These are phyloP conservation scores for Phanerochaete sordida DNA, from an alignment of 768 basidiomycete species.

Conservation along the genomic window DNA sequence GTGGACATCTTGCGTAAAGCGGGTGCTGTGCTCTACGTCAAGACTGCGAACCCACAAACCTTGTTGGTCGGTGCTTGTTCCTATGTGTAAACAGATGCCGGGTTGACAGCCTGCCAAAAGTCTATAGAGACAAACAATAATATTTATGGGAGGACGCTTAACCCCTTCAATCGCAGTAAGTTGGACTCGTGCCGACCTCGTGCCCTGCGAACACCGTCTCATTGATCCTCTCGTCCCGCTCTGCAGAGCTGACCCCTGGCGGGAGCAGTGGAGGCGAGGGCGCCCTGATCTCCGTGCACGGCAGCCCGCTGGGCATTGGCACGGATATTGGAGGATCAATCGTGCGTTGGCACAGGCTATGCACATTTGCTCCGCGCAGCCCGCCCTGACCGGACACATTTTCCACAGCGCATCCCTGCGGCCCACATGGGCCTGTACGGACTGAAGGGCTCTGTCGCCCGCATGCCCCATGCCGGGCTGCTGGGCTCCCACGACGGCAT, in stretches of 20 bases:
- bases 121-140: conserved; percentile 53
- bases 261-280: conserved; percentile 89
- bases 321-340: conserved; percentile 82
- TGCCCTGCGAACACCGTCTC: neutral
- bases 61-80: conserved; percentile 35
- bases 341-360: conserved; percentile 15
- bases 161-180: conserved; percentile 42
- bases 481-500: conserved; percentile 49
- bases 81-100: neutral
- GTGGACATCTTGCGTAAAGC: conserved; percentile 47
- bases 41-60: conserved; percentile 90
- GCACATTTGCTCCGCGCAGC: neutral
- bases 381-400: neutral
- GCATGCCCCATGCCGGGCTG: conserved; percentile 49
- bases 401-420: conserved; percentile 64
- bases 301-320: conserved; percentile 79
- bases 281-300: conserved; percentile 76
- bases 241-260: conserved; percentile 44
- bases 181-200: neutral
- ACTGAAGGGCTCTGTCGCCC: conserved; percentile 59
- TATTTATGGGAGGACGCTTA: conserved; percentile 39
- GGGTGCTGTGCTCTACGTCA: conserved; percentile 82
- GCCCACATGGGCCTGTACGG: conserved; percentile 78
- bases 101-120: conserved; percentile 26
- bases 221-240: neutral